Conservation (phyloP, 495 filamentous ascomycete genomes). For the Podospora pseudocomata region DNA sequence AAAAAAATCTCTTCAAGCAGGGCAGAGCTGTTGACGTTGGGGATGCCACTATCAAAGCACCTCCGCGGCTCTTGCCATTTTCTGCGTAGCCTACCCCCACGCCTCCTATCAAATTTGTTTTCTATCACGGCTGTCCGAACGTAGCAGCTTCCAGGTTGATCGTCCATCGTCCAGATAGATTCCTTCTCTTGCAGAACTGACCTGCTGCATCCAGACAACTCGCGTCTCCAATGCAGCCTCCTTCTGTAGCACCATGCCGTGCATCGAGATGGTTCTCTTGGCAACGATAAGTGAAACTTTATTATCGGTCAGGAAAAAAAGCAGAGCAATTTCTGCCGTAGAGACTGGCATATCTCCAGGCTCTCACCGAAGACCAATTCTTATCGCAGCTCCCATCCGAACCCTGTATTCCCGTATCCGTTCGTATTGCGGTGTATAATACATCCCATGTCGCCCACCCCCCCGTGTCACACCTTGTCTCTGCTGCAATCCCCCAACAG, state of each 20-base stretch:
- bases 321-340: background rate
- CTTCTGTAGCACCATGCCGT: background rate
- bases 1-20: background rate
- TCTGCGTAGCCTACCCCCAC: background rate
- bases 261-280: background rate
- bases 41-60: background rate
- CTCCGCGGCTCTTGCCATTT: too few species aligned
- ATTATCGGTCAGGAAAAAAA: background rate
- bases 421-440: background rate
- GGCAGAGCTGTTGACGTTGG: background rate
- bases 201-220: background rate
- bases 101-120: background rate
- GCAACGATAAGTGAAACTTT: background rate
- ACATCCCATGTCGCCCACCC: background rate
- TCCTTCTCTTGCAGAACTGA: background rate
- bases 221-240: background rate
- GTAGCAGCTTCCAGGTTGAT: background rate
- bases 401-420: slow-evolving; percentile 2
- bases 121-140: background rate
- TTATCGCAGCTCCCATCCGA: slow-evolving; percentile 4
- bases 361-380: background rate
- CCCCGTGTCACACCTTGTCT: slow-evolving; percentile 1
- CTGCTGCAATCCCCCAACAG: background rate
- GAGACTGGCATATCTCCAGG: background rate
- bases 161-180: background rate